phyloP scores from a whole-genome alignment of 73 alveolate genomes.

The Paramecium tetraurelia region DNA sequence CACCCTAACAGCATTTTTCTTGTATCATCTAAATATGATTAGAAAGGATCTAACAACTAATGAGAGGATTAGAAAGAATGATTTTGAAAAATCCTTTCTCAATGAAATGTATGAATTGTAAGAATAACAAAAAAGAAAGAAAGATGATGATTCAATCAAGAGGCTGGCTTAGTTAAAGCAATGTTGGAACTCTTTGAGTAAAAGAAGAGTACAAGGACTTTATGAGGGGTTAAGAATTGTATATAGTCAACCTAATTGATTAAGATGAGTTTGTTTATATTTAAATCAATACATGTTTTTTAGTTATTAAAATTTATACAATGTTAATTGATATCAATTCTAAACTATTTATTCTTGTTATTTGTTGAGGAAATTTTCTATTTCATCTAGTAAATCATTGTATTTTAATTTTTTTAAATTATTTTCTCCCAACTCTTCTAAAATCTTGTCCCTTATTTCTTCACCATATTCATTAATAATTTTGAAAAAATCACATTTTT shows the following conservation, averaged over 20 bases:
- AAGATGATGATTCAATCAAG: not conserved
- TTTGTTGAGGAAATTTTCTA: not conserved
- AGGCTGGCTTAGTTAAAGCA: not conserved
- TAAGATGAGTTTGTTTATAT: not conserved
- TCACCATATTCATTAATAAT: not conserved
- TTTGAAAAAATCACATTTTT: not conserved
- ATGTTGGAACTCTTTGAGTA: not conserved
- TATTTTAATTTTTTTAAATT: not conserved
- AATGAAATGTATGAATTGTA: not conserved
- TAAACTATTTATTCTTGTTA: not conserved
- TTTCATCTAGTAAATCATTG: not conserved
- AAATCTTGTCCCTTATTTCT: not conserved
- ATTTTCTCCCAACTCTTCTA: not conserved
- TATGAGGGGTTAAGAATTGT: not conserved
- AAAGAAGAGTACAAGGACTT: not conserved
- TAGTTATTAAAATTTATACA: not conserved
- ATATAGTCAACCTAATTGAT: not conserved
- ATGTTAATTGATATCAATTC: not conserved
- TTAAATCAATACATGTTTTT: too few species aligned
- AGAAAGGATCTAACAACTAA: slow-evolving; percentile 55
- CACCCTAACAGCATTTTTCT: slow-evolving; percentile 8
- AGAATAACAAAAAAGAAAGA: not conserved
- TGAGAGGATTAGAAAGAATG: slow-evolving; percentile 58
- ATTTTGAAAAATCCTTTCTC: not conserved
- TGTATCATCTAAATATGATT: slow-evolving; percentile 56